A percentile compares a stretch with the other conserved stretches of the same genome.
These are phyloP conservation scores for Lotus japonicus DNA, from an alignment of 306 rosid genomes.

Conservation along the genomic window DNA sequence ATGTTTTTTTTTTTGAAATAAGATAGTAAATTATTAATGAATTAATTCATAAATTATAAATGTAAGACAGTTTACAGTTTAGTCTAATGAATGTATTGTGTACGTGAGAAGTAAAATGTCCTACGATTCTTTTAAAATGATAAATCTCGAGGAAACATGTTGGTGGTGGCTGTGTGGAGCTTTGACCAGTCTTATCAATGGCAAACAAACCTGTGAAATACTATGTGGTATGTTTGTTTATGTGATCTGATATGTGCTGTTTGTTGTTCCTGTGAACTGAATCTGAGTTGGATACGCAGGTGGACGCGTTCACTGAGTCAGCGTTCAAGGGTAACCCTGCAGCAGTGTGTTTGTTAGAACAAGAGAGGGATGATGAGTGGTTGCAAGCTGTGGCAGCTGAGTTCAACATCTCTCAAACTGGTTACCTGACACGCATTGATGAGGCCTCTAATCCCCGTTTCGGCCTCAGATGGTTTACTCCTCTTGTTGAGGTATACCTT, in stretches of 20 bases:
- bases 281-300: slow-evolving; percentile 26
- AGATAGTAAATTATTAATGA: too few relatives aligned
- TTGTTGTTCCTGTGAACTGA: neutral
- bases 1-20: too few relatives aligned
- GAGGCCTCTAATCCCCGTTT: slow-evolving; percentile 31
- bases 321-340: slow-evolving; percentile 79
- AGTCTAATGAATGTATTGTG: too few relatives aligned
- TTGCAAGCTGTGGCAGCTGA: slow-evolving; percentile 51
- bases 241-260: neutral
- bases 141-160: neutral
- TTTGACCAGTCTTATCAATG: slow-evolving; percentile 18
- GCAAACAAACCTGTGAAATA: slow-evolving; percentile 46
- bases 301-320: slow-evolving; percentile 62
- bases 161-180: neutral
- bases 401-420: slow-evolving; percentile 50
- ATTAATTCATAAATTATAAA: too few relatives aligned
- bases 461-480: slow-evolving; percentile 68
- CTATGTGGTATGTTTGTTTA: slow-evolving; percentile 33
- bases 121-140: too few relatives aligned
- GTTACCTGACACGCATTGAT: slow-evolving; percentile 35
- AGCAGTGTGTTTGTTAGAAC: slow-evolving; percentile 59
- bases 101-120: too few relatives aligned
- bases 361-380: slow-evolving; percentile 53
- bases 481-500: slow-evolving; percentile 36
- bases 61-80: too few relatives aligned